A percentile compares a stretch with the other conserved stretches of the same genome.
Conservation (phyloP, 352 stramenopile species). For the Phytophthora pluvialis region DNA sequence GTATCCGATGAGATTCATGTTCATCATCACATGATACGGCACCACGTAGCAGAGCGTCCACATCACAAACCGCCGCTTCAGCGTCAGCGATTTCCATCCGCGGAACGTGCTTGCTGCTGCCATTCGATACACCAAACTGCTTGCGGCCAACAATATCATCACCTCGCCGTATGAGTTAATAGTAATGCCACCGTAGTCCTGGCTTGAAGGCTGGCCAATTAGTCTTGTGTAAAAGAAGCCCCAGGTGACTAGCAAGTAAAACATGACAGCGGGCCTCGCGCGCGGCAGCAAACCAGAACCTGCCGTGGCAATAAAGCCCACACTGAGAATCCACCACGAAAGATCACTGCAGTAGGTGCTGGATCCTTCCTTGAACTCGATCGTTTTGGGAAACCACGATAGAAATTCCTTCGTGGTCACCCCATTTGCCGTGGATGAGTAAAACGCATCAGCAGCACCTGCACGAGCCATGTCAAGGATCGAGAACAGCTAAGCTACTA, state of each 20-base stretch:
- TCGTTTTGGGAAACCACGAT: slow-evolving; percentile 86
- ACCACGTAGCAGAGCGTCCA: slow-evolving; percentile 73
- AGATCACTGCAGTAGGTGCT: slow-evolving; percentile 74
- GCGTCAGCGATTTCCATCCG: slow-evolving; percentile 40
- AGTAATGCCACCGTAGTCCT: slow-evolving; percentile 63
- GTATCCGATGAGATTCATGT: slow-evolving; percentile 80
- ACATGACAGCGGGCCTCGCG: slow-evolving; percentile 51
- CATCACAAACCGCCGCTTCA: slow-evolving; percentile 48
- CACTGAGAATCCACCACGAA: slow-evolving; percentile 70
- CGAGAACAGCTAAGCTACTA: not conserved
- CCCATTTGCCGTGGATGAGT: slow-evolving; percentile 50
- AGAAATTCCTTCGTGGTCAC: slow-evolving; percentile 56
- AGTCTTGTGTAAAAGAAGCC: slow-evolving; percentile 80
- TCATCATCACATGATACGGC: slow-evolving; percentile 73
- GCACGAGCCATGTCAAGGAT: not conserved
- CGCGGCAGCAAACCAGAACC: slow-evolving; percentile 63
- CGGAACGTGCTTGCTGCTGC: slow-evolving; percentile 54
- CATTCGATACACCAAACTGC: slow-evolving; percentile 49
- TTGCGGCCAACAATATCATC: slow-evolving; percentile 66
- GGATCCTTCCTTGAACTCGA: slow-evolving; percentile 67
- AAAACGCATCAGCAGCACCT: slow-evolving; percentile 59
- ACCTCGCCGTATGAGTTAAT: slow-evolving; percentile 65
- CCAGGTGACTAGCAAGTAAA: slow-evolving; percentile 59
- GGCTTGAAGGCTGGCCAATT: slow-evolving; percentile 60
- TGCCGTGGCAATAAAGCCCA: slow-evolving; percentile 41